Percentiles rank a stretch among this genome's conserved stretches.
phyloP scores from a whole-genome alignment of 495 filamentous ascomycete genomes.

The Penicillium angulare region DNA sequence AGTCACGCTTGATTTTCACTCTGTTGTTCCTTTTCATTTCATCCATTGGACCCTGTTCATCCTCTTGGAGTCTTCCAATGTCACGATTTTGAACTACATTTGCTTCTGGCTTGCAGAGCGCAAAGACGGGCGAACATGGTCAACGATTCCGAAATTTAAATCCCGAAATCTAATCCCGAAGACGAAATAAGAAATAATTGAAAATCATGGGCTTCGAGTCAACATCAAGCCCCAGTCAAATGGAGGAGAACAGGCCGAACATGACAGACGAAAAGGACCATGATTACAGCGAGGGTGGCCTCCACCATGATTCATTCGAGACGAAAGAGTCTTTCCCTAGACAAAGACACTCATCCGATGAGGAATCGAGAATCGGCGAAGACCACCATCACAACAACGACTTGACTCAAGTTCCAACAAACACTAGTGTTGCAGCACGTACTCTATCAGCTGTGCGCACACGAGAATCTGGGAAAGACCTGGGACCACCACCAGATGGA shows the following conservation, averaged over 20 bases:
- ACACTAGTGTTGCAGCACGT: constrained; percentile 27
- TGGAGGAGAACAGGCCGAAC: background rate
- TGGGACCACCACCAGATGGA: constrained; percentile 52
- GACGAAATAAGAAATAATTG: too few species aligned
- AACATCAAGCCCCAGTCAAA: too few species aligned
- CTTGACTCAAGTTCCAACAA: constrained; percentile 26
- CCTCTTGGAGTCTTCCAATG: too few species aligned
- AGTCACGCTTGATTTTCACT: too few species aligned
- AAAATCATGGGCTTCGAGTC: too few species aligned
- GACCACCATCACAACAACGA: background rate
- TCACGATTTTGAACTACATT: too few species aligned
- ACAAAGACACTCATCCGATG: constrained; percentile 15
- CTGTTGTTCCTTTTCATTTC: too few species aligned
- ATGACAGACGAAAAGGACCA: background rate
- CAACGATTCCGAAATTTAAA: too few species aligned
- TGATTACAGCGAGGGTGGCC: background rate
- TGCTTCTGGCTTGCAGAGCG: too few species aligned
- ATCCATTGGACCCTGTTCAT: too few species aligned
- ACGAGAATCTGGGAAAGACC: constrained; percentile 48
- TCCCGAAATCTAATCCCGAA: too few species aligned
- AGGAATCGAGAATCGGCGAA: constrained; percentile 23
- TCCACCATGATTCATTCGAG: too few species aligned
- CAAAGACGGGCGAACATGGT: background rate
- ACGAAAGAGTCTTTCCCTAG: constrained; percentile 1
- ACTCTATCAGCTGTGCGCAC: constrained; percentile 45